Evolutionary conservation across 2,329 filamentous ascomycete genomes (phyloP).

Genomic region (Ophidiomyces ophidiicola): DNA sequence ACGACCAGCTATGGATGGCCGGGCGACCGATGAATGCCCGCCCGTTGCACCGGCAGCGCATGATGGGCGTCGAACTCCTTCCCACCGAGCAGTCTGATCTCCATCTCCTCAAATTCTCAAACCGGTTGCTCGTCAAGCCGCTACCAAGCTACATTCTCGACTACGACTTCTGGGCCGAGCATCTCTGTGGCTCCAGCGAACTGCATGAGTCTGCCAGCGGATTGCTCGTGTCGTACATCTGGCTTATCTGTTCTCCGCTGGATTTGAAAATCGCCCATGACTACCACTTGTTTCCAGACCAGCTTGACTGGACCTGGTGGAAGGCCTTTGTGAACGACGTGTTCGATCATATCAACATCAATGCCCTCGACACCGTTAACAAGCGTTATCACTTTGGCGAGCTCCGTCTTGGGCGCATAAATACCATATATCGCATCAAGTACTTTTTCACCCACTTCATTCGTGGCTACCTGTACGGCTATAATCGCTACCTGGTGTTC

Average conservation of each 20-base stretch:
- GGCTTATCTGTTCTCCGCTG: constrained; percentile 29
- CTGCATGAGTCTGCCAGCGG: constrained; percentile 26
- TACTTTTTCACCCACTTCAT: constrained; percentile 21
- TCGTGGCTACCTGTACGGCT: constrained; percentile 22
- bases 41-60: constrained; percentile 19
- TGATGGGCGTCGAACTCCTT: constrained; percentile 18
- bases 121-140: constrained; percentile 21
- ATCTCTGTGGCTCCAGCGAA: constrained; percentile 16
- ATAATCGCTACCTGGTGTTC: constrained; percentile 31
- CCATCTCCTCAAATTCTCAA: constrained; percentile 20
- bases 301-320: constrained; percentile 32
- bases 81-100: constrained; percentile 20
- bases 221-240: constrained; percentile 32
- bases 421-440: constrained; percentile 32
- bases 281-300: constrained; percentile 22
- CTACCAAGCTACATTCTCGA: constrained; percentile 20
- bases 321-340: constrained; percentile 25
- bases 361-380: constrained; percentile 26
- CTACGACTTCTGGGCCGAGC: constrained; percentile 17
- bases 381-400: constrained; percentile 35
- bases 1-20: constrained; percentile 20
- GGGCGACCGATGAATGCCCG: constrained; percentile 18
- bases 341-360: constrained; percentile 19
- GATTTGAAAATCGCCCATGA: constrained; percentile 30
- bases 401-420: constrained; percentile 34